Base-by-base conservation (phyloP, 2,329 filamentous ascomycete species). In the Bimuria novae-zelandiae region DNA sequence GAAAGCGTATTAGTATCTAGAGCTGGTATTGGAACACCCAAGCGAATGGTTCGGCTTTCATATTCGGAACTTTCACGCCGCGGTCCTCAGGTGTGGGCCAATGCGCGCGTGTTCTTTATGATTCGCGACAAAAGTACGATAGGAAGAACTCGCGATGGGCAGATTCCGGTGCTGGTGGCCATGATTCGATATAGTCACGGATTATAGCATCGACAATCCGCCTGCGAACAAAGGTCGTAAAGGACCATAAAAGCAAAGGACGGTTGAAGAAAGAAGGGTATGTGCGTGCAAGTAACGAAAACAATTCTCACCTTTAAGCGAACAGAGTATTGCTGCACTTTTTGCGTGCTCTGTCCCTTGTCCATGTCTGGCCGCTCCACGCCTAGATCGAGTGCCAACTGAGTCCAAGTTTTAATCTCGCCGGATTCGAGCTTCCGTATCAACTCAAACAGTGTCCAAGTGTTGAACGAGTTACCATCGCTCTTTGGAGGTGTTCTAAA, bases 271-370 rank as follows among this genome's bases (percentile, higher is more conserved):
- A 16, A 14, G 14, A 46, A 37, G 4, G 2, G 3, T 27, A 35
- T 17, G 14, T 12, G 23, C 19, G 21, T 8, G 23, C 22, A 48
- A 5, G 27, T 5, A 23, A 52, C n/a, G 21, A 39, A 51, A 50
- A 19, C 50, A 44, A 43, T 22, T 46, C 68, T 67, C 75, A 92
- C 90, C 84, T 97, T 97, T 52, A 97, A 77, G 53, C 92, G 84
- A 41, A 97, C 92, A 37, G 90, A 91, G 78, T 96, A 97, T 72
- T 97, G 92, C 71, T 96, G 91, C 52, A 97, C 89, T 73, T 96
- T 96, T 70, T 97, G 93, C 1, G 89, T 87, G 71, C 91, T 96
- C 76, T 95, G 89, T 22, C 90, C 89, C 71, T 93, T 94, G 54
- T 89, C 85, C 21, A 86, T 80, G 54, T 90, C 88, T 2, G 92